Percentiles rank a stretch among this genome's conserved stretches.
phyloP scores from a whole-genome alignment of 345 rosid genomes.

The Kernera saxatilis region DNA sequence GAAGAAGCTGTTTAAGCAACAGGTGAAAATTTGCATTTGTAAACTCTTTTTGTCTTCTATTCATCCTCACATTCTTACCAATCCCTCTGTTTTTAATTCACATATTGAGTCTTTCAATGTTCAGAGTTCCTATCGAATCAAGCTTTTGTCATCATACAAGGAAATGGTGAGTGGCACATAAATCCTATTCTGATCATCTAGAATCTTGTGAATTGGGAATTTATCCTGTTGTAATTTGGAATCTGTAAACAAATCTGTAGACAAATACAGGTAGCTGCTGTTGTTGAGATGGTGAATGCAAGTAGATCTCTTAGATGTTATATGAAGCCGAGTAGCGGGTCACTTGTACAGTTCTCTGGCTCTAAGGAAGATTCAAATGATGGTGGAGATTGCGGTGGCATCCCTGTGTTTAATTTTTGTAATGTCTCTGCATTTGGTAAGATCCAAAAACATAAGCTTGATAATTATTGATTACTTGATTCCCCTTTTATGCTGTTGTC shows the following conservation, averaged over 20 bases:
- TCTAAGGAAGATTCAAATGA: conserved; percentile 46
- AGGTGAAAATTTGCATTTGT: conserved; percentile 32
- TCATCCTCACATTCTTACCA: neutral
- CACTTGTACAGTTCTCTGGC: conserved; percentile 58
- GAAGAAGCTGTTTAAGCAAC: conserved; percentile 61
- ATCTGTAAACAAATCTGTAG: neutral
- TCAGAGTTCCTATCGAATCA: conserved; percentile 49
- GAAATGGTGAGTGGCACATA: conserved; percentile 53
- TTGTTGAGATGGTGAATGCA: conserved; percentile 52
- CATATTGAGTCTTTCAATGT: conserved; percentile 14
- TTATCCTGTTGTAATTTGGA: neutral
- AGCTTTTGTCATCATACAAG: conserved; percentile 63
- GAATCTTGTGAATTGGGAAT: neutral
- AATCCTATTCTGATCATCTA: neutral
- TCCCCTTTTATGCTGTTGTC: neutral
- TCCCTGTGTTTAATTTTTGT: conserved; percentile 60
- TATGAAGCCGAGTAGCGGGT: conserved; percentile 40
- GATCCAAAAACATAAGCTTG: neutral
- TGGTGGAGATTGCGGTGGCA: conserved; percentile 69
- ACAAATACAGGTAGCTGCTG: conserved; percentile 46
- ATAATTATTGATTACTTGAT: neutral
- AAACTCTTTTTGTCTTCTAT: neutral
- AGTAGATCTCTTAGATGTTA: conserved; percentile 67
- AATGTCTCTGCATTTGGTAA: conserved; percentile 61
- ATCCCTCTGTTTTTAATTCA: neutral